Evolutionary conservation across 371 early-diverging fungal species (phyloP), one percentile per base, ranked within the genome.

Genomic region (Rhizopus delemar): DNA sequence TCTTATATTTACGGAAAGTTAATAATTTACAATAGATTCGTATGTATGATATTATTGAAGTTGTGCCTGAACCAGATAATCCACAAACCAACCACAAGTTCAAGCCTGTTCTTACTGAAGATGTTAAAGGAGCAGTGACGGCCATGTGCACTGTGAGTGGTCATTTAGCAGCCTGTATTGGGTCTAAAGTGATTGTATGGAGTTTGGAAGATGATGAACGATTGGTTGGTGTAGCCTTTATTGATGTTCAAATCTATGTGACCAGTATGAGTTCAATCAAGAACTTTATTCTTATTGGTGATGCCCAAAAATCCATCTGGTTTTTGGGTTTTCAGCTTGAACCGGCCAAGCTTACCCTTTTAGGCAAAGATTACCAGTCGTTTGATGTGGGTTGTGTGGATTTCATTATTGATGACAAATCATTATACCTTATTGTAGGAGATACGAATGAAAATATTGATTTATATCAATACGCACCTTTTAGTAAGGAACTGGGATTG

Each of bases 261-360:
- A 92, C 86, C 8, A 86, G 89, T 51, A 80, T 97, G 41, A 72
- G 83, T 3, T 81, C 93, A 0, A 85, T 98, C 63, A 97, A 96
- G 73, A 95, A 93, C 63, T 91, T 93, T 48, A 84, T 99, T 60
- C 69, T 97, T 9, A 71, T 97, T n/a, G 95, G 94, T 28, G 99
- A 99, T 70, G 84, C 92, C 4, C 85, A 85, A 71, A 95, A 95
- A 66, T 90, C 95, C 8, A 83, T 96, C 3, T 93, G 93, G 90
- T 96, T 99, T 58, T 71, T 93, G 3, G 99, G 91, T 2, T 97
- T 96, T 69, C 99, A 99, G 87, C 93, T 95, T 54, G 96, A 97
- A 34, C 98, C 98, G 5, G 86, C 95, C 0, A 93, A 95, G 56
- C 77, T 99, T 32, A 84, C 85, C 3, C 70, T 96, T 41, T 68